phyloP scores from a whole-genome alignment of 225 moss, liverwort and hornwort genomes.

The Marchantia paleacea region DNA sequence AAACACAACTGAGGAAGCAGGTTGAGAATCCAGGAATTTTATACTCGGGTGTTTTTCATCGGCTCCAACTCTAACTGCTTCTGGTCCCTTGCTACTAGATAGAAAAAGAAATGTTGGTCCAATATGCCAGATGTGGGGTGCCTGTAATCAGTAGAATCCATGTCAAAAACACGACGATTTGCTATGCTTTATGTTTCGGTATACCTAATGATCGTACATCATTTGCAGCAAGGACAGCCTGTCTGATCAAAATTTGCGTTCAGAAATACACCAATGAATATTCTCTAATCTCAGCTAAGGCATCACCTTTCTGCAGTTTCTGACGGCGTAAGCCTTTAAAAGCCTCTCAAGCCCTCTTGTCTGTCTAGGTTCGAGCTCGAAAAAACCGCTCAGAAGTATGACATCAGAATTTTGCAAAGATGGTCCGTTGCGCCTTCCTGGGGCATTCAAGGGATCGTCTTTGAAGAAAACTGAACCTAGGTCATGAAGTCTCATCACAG shows the following conservation, averaged over 20 bases:
- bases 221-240: no score
- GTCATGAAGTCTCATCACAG: not conserved
- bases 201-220: no score
- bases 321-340: not conserved
- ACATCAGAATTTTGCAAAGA: not conserved
- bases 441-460: not conserved
- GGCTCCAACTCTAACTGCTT: not conserved
- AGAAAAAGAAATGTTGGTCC: not conserved
- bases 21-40: constrained; percentile 38
- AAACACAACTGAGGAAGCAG: constrained; percentile 33
- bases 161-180: no score
- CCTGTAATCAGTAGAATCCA: not conserved
- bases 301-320: not conserved
- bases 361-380: not conserved
- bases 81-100: not conserved
- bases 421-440: no score
- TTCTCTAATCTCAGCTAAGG: not conserved
- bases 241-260: no score
- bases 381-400: not conserved
- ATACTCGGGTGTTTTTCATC: constrained; percentile 18
- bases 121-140: not conserved
- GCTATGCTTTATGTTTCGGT: no score
- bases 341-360: not conserved
- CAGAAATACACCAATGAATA: no score
- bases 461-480: not conserved